These are phyloP conservation scores for Mediolabrus comicus DNA, from an alignment of 108 stramenopile genomes.

Conservation along the genomic window DNA sequence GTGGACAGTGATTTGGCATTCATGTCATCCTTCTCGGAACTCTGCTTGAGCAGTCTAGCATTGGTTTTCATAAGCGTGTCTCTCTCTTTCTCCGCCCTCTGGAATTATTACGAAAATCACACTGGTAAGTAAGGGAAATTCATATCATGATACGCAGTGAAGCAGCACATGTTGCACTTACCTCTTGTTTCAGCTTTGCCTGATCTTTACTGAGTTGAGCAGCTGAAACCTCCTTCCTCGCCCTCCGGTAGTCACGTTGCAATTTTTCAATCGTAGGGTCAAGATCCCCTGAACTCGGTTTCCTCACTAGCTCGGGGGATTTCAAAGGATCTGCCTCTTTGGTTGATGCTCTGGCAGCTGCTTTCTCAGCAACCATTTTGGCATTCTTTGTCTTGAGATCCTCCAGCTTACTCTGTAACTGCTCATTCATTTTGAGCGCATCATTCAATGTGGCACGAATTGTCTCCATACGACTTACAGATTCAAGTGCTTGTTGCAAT, in stretches of 20 bases:
- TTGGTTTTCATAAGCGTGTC: conserved; percentile 69
- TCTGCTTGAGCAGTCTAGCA: conserved; percentile 71
- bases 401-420: conserved; percentile 64
- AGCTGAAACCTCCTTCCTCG: conserved; percentile 73
- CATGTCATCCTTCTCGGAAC: conserved; percentile 87
- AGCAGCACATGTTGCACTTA: conserved; percentile 8
- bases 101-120: not conserved
- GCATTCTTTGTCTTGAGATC: conserved; percentile 74
- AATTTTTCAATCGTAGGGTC: conserved; percentile 61
- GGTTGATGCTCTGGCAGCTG: conserved; percentile 23
- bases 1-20: conserved; percentile 86
- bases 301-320: conserved; percentile 19
- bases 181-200: conserved; percentile 76
- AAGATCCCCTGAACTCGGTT: conserved; percentile 15
- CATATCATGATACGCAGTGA: not conserved
- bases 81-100: conserved; percentile 73
- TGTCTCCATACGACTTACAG: conserved; percentile 73
- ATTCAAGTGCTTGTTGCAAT: conserved; percentile 78
- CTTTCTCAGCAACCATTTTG: conserved; percentile 56
- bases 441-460: conserved; percentile 64
- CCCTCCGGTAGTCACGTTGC: conserved; percentile 58
- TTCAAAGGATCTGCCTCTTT: conserved; percentile 31
- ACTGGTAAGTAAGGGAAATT: not conserved
- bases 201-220: conserved; percentile 68
- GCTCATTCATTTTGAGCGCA: conserved; percentile 69